Conservation (phyloP, 202 grass and related monocot genomes). For the Eragrostis tef region DNA sequence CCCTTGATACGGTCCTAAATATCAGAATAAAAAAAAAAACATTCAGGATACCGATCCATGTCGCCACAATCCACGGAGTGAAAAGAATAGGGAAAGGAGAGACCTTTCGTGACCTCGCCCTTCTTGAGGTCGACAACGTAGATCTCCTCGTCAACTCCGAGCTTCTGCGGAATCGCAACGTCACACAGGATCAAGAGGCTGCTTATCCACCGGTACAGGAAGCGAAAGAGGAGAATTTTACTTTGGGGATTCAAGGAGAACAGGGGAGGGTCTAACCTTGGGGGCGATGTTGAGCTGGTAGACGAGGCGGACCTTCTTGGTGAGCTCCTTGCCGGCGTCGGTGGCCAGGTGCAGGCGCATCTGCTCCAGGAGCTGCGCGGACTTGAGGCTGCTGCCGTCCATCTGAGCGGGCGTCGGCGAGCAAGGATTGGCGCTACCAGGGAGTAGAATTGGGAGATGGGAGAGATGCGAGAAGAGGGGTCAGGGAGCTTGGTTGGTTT, state of each 20-base stretch:
- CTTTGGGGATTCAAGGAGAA: not conserved
- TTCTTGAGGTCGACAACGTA: constrained; percentile 95
- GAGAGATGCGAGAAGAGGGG: not conserved
- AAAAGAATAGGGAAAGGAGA: not conserved
- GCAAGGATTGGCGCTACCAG: not conserved
- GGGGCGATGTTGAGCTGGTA: constrained; percentile 93
- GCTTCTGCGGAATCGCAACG: constrained; percentile 58
- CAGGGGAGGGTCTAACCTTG: constrained; percentile 53
- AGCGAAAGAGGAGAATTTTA: not conserved
- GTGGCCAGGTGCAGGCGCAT: constrained; percentile 74
- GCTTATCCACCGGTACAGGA: not conserved
- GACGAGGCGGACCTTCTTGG: constrained; percentile 77
- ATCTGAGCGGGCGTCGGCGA: constrained; percentile 38
- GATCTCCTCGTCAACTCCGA: constrained; percentile 86
- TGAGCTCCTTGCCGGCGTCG: constrained; percentile 69
- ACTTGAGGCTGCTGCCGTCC: constrained; percentile 73
- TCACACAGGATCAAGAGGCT: not conserved
- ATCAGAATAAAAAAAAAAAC: not conserved
- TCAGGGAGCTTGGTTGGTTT: not conserved
- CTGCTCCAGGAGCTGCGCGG: constrained; percentile 70
- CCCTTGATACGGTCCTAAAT: constrained; percentile 65
- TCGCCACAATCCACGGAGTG: not conserved
- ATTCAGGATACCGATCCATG: constrained; percentile 1
- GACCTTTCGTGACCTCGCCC: constrained; percentile 83
- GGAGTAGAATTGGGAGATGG: not conserved